These are phyloP conservation scores for Talaromyces sp. DNA, from an alignment of 2,329 filamentous ascomycete genomes.

Conservation along the genomic window DNA sequence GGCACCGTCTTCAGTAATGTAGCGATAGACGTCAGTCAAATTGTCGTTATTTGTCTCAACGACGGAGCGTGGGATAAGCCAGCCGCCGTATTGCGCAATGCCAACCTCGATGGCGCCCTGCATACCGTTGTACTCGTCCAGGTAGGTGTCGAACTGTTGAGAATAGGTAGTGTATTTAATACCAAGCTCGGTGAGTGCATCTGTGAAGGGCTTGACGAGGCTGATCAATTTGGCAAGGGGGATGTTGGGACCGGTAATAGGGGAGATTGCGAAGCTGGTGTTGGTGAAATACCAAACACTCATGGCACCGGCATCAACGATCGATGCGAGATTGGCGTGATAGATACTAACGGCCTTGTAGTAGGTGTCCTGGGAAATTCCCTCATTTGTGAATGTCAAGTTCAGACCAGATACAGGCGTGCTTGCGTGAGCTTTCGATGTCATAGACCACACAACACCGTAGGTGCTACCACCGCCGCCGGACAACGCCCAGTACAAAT, in stretches of 20 bases:
- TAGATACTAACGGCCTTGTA: constrained; percentile 51
- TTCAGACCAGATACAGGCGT: background rate
- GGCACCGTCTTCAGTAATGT: constrained; percentile 33
- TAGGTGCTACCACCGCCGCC: constrained; percentile 54
- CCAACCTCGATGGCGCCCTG: constrained; percentile 13
- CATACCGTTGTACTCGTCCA: constrained; percentile 25
- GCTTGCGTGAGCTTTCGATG: background rate
- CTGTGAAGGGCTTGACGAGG: constrained; percentile 44
- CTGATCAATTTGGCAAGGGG: constrained; percentile 28
- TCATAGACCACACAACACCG: constrained; percentile 38
- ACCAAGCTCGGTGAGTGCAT: constrained; percentile 36
- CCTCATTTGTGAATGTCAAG: constrained; percentile 1
- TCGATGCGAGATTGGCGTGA: constrained; percentile 46
- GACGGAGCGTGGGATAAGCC: constrained; percentile 35
- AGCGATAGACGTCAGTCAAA: constrained; percentile 32
- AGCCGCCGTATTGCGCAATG: constrained; percentile 30
- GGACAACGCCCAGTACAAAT: constrained; percentile 51
- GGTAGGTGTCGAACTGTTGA: constrained; percentile 31
- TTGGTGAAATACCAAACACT: constrained; percentile 8
- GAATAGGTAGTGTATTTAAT: constrained; percentile 33
- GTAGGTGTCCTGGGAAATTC: constrained; percentile 1
- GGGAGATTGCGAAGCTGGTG: background rate
- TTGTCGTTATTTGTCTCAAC: constrained; percentile 30
- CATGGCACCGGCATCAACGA: constrained; percentile 49
- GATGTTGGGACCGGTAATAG: constrained; percentile 42